Evolutionary conservation across 23 red algal genomes (phyloP).

Genomic region (Gracilariopsis chorda): DNA sequence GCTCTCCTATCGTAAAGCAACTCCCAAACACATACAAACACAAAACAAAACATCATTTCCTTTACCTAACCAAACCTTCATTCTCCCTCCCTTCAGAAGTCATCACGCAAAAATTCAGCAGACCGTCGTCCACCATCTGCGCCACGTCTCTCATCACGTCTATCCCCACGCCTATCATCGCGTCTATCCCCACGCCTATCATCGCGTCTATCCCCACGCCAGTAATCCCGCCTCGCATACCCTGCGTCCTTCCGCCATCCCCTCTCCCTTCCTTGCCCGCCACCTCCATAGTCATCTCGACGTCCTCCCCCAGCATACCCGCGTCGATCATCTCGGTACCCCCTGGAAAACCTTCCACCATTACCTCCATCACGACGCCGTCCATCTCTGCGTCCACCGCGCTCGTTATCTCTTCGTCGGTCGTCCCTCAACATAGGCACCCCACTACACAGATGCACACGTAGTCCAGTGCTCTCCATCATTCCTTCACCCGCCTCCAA

Average conservation of each 20-base stretch:
- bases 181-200: conserved; percentile 36
- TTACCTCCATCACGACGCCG: conserved; percentile 11
- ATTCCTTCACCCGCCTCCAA: conserved; percentile 21
- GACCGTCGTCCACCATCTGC: not conserved
- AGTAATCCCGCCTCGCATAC: too few species aligned
- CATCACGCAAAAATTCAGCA: conserved; percentile 32
- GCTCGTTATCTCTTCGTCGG: not conserved
- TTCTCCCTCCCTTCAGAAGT: conserved; percentile 62
- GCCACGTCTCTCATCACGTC: conserved; percentile 1
- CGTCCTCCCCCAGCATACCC: conserved; percentile 1
- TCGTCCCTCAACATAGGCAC: conserved; percentile 47
- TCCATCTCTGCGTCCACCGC: not conserved
- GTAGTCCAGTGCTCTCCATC: conserved; percentile 8
- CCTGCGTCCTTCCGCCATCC: conserved; percentile 12
- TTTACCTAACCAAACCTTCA: too few species aligned
- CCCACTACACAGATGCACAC: not conserved
- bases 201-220: not conserved
- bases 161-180: conserved; percentile 4
- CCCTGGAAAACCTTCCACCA: not conserved
- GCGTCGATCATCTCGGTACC: conserved; percentile 21
- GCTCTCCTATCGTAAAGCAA: conserved; percentile 45
- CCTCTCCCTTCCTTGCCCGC: conserved; percentile 1
- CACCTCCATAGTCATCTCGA: conserved; percentile 3
- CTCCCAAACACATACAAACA: not conserved
- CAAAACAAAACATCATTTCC: too few species aligned